Base-by-base conservation (phyloP, 1,284 basidiomycete species). In the Tylopilus orsonianus region DNA sequence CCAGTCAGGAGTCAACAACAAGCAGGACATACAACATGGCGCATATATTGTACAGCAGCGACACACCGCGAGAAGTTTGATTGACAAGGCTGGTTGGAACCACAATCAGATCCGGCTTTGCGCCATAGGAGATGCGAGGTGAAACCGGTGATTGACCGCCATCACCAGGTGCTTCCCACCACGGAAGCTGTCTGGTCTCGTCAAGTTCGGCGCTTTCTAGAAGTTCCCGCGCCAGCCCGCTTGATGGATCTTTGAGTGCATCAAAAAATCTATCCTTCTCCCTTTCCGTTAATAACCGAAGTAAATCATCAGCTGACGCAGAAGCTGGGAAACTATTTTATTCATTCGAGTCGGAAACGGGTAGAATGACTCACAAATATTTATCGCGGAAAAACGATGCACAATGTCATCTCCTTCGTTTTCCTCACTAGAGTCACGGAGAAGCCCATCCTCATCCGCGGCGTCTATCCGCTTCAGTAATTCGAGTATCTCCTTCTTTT, bases 391-490 rank as follows among this genome's bases (percentile, higher is more conserved):
- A 24, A 92, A 68, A 36, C 83, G 72, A 24, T 58, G 56, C n/a
- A 71, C 74, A 14, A 90, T 63, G 53, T 77, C 73, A 10, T 62
- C 62, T 40, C 67, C 69, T 2, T 75, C 75, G 2, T 67, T 69
- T 8, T 75, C 74, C 20, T 70, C 74, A 5, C 69, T 71, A 23
- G 74, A 71, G 14, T 63, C 65, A 4, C 68, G 68, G 2, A 59
- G 49, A 0, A 67, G 42, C 3, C 58, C 55, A 13, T 59, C 59
- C 9, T 69, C 72, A 14, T 75, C 69, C 19, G 72, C 67, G 44
- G 87, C 80, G 53, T 90, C 87, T 50, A 91, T 85, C 16, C 76
- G 78, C 58, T 78, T 81, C 22, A 91, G 71, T 10, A 91, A 60
- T 40, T 83, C 80, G 59, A 91, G 67, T 78, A 90, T 90, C 52